These are phyloP conservation scores for Phaffia rhodozyma DNA, from an alignment of 1,284 basidiomycete genomes.

Conservation along the genomic window DNA sequence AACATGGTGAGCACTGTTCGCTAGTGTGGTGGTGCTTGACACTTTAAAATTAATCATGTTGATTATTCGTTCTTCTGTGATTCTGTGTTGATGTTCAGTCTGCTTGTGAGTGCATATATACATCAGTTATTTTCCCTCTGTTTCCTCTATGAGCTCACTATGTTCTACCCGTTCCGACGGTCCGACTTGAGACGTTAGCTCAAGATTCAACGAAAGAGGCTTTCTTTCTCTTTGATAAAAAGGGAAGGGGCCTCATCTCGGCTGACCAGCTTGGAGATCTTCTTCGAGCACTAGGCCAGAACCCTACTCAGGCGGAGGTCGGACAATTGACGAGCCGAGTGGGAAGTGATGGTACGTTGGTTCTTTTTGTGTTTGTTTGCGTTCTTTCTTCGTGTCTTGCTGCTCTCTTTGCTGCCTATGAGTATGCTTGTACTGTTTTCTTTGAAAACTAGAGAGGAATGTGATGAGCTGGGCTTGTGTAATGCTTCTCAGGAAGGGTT, in stretches of 20 bases:
- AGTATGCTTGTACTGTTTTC: too few species aligned
- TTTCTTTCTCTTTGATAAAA: slow-evolving; percentile 96
- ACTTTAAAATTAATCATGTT: too few species aligned
- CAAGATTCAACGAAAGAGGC: slow-evolving; percentile 50
- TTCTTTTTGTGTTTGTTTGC: slow-evolving; percentile 25
- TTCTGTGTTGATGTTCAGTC: too few species aligned
- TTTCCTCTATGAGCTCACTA: too few species aligned
- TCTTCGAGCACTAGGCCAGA: slow-evolving; percentile 87
- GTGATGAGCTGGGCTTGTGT: not conserved
- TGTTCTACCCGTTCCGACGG: too few species aligned
- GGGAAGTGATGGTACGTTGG: slow-evolving; percentile 51
- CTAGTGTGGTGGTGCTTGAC: too few species aligned
- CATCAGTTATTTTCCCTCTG: too few species aligned
- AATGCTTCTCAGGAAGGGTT: not conserved
- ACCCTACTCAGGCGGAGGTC: slow-evolving; percentile 95
- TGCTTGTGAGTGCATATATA: too few species aligned
- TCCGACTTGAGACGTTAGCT: not conserved
- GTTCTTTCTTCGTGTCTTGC: not conserved
- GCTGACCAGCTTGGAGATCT: slow-evolving; percentile 88
- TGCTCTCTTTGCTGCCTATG: too few species aligned
- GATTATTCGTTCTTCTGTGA: too few species aligned
- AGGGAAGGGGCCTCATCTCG: slow-evolving; percentile 78
- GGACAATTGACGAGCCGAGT: slow-evolving; percentile 54
- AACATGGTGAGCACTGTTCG: too few species aligned
- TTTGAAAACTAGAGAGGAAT: too few species aligned